Evolutionary conservation across 2,329 filamentous ascomycete species (phyloP).

Genomic region (Arthrobotrys entomopaga): DNA sequence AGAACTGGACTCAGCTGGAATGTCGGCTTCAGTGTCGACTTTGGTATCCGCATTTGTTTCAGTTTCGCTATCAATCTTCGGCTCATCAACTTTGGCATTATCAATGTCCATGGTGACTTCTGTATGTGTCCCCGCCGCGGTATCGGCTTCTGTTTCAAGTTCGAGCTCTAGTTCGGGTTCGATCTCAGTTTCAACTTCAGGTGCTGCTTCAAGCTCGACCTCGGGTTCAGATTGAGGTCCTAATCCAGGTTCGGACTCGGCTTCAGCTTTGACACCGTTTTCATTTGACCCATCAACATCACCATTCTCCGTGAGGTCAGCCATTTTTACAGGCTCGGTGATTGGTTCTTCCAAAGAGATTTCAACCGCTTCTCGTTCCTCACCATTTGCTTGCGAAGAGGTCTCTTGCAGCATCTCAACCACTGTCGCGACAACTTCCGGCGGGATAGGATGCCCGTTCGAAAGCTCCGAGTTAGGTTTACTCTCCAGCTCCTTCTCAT

Average conservation of each 20-base stretch:
- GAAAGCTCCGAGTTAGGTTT: slow-evolving; percentile 10
- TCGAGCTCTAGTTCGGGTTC: slow-evolving; percentile 15
- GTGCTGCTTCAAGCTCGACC: slow-evolving; percentile 18
- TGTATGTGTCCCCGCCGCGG: background rate
- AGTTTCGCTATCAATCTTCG: background rate
- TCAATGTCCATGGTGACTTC: too few species aligned
- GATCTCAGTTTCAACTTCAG: slow-evolving; percentile 24
- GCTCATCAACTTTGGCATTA: slow-evolving; percentile 4
- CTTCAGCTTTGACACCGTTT: background rate
- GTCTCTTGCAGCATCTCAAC: slow-evolving; percentile 29
- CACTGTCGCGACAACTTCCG: slow-evolving; percentile 31
- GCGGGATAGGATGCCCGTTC: slow-evolving; percentile 37
- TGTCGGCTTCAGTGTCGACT: slow-evolving; percentile 42
- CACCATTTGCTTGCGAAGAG: slow-evolving; percentile 12
- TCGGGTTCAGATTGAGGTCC: background rate
- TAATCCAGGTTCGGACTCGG: background rate
- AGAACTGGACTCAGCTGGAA: slow-evolving; percentile 36
- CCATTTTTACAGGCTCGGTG: slow-evolving; percentile 9
- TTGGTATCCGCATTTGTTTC: slow-evolving; percentile 37
- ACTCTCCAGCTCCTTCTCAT: slow-evolving; percentile 41
- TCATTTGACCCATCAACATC: background rate
- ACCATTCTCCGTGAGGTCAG: slow-evolving; percentile 17
- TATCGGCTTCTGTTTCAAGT: slow-evolving; percentile 29
- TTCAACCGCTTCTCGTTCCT: background rate
- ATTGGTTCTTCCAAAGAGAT: background rate